phyloP scores from a whole-genome alignment of 2,329 filamentous ascomycete genomes.

The Ophidiomyces ophidiicola region DNA sequence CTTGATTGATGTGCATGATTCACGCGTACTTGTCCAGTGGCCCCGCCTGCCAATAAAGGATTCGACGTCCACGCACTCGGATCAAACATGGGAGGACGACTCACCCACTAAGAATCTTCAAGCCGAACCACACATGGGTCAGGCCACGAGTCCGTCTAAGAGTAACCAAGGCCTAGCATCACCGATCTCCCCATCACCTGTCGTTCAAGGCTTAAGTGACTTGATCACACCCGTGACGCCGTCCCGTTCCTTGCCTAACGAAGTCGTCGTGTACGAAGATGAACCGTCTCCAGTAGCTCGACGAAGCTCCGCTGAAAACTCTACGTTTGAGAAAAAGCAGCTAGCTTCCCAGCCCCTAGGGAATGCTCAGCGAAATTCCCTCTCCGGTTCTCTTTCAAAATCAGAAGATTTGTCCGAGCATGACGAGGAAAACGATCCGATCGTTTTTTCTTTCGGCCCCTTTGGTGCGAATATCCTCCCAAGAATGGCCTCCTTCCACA shows the following conservation, averaged over 20 bases:
- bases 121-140: conserved; percentile 18
- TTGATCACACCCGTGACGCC: conserved; percentile 34
- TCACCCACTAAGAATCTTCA: conserved; percentile 36
- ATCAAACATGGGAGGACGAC: conserved; percentile 57
- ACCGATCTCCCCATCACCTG: conserved; percentile 61
- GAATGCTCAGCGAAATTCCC: conserved; percentile 24
- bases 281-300: conserved; percentile 43
- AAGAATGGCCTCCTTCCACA: conserved; percentile 64
- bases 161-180: conserved; percentile 55
- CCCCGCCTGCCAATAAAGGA: conserved; percentile 49
- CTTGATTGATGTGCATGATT: conserved; percentile 89
- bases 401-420: conserved; percentile 61
- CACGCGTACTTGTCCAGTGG: conserved; percentile 81
- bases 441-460: conserved; percentile 82
- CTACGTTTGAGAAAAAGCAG: conserved; percentile 26
- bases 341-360: conserved; percentile 24
- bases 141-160: conserved; percentile 39
- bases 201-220: conserved; percentile 35
- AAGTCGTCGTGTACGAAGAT: conserved; percentile 61
- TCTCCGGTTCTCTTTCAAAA: conserved; percentile 26
- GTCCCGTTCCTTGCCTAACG: conserved; percentile 32
- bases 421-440: conserved; percentile 88
- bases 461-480: conserved; percentile 77
- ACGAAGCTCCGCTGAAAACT: conserved; percentile 20
- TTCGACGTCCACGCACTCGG: conserved; percentile 43